Base-by-base conservation (phyloP, 352 stramenopile species). In the Phytophthora rubi region DNA sequence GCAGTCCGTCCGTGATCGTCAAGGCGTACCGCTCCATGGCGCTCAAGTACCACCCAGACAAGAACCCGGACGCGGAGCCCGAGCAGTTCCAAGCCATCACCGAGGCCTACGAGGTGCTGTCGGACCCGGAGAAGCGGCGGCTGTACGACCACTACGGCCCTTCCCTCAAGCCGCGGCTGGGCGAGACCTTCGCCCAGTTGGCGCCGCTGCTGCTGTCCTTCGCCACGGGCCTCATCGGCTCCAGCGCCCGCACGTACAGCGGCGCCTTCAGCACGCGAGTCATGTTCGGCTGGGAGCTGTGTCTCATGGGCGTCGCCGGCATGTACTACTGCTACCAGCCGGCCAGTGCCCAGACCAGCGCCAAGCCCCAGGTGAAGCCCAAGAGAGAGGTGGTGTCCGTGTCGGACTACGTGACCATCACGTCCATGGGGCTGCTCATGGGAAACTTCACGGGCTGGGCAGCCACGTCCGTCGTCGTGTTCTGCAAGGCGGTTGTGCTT, bases 21-120 rank as follows among this genome's bases (percentile, higher is more conserved):
- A 90, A 93, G 53, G 93, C 97, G 4, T 99, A 99, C 75, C 97
- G 98, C 54, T 86, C 86, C 52, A 82, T 98, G 59, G 93, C 89
- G 63, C 83, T 98, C 33, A 91, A 98, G 77, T 91, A 97, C n/a
- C 96, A 99, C 62, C 97, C 97, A 2, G 97, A 99, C 79, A 99
- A 99, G 81, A 99, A 99, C 76, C 92, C 88, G 12, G 88, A 86
- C 45, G 91, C 88, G 2, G 80, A 91, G 47, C 86, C 90, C 0
- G 86, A 98, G 69, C 83, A 97, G 57, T 99, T 99, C 74, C 86
- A 93, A 65, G 72, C 81, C 3, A 90, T 93, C 47, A 89, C 76
- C 8, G 74, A 92, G 74, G 88, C 88, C 4, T 95, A 95, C 58
- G 76, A 92, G 53, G 82, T 95, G 56, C 75, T 95, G 6, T 88